phyloP scores from a whole-genome alignment of 1,284 basidiomycete genomes.

The Peniophora sp. region DNA sequence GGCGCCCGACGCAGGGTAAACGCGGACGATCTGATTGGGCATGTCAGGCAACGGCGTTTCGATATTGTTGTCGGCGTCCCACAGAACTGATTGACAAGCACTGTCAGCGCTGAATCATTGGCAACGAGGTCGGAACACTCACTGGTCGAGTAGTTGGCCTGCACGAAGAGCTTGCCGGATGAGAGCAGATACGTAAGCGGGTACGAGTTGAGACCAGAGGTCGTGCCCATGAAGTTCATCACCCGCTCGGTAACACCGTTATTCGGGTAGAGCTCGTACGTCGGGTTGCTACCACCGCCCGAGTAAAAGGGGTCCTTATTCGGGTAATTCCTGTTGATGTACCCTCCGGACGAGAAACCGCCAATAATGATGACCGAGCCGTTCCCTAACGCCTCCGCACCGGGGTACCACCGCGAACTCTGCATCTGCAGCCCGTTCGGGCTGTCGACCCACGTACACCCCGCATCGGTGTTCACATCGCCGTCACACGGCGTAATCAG shows the following conservation, averaged over 20 bases:
- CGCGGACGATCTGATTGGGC: constrained; percentile 66
- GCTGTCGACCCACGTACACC: constrained; percentile 38
- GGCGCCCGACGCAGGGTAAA: constrained; percentile 90
- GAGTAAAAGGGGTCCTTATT: constrained; percentile 13
- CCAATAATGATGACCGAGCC: constrained; percentile 13
- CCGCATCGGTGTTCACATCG: constrained; percentile 2
- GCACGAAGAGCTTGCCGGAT: constrained; percentile 69
- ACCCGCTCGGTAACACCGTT: constrained; percentile 28
- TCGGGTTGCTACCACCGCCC: constrained; percentile 16
- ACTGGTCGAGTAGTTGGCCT: constrained; percentile 77
- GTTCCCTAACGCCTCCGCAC: constrained; percentile 11
- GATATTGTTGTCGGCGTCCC: constrained; percentile 50
- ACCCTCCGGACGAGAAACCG: constrained; percentile 10
- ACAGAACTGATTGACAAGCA: constrained; percentile 36
- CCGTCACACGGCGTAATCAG: constrained; percentile 29
- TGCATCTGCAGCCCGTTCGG: constrained; percentile 10
- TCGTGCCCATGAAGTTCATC: constrained; percentile 38
- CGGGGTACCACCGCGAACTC: constrained; percentile 11
- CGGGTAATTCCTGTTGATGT: constrained; percentile 15
- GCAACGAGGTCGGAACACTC: constrained; percentile 21
- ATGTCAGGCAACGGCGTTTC: constrained; percentile 57
- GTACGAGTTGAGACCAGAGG: constrained; percentile 47
- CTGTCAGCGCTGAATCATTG: neutral
- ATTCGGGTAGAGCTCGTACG: constrained; percentile 42
- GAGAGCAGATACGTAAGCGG: constrained; percentile 45